Evolutionary conservation across 352 stramenopile species (phyloP), one percentile per base, ranked within the genome.

Genomic region (Lagenidium sp.): DNA sequence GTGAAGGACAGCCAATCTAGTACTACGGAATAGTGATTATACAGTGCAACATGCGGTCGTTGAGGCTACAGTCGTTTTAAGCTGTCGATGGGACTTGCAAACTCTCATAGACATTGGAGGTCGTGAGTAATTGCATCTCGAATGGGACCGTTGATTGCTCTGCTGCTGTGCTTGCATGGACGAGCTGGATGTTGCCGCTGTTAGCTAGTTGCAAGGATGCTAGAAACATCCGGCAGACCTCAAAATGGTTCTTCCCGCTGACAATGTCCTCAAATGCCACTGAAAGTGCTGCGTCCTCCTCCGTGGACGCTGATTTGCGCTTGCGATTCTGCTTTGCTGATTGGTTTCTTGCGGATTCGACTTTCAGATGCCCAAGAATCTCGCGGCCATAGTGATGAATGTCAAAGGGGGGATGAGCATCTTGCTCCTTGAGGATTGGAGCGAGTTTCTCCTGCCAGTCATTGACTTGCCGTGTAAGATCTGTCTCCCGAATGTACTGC

Each of bases 121-220:
- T 82, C 23, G 57, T 66, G 28, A 85, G 69, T 40, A 88, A 34
- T 39, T 79, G 53, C 72, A 88, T 88, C 53, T 80, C 29, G 45
- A 88, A 84, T 8, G 76, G 76, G 48, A 84, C 62, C 11, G 47
- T 50, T 6, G 25, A 53, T 35, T 85, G 72, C 10, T 92, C 71
- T 4, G 62, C 54, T 7, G 68, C 68, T 4, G 64, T 88, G 25
- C 71, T 63, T 24, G 58, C 80, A 44, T 96, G 83, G 15, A 79
- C 60, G 22, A 96, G 65, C 30, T 74, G 61, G 18, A 96, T 76
- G 53, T 94, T 95, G 6, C 85, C 85, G 36, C 67, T 94, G 60
- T 95, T 96, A 15, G 85, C 85, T 16, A 97, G 75, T 66, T 97
- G 87, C 36, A 97, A 56, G 10, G 82, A 94, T 13, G 87, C 84